Evolutionary conservation across 306 rosid species (phyloP), one percentile per base, ranked within the genome.

Genomic region (Delonix regia): DNA sequence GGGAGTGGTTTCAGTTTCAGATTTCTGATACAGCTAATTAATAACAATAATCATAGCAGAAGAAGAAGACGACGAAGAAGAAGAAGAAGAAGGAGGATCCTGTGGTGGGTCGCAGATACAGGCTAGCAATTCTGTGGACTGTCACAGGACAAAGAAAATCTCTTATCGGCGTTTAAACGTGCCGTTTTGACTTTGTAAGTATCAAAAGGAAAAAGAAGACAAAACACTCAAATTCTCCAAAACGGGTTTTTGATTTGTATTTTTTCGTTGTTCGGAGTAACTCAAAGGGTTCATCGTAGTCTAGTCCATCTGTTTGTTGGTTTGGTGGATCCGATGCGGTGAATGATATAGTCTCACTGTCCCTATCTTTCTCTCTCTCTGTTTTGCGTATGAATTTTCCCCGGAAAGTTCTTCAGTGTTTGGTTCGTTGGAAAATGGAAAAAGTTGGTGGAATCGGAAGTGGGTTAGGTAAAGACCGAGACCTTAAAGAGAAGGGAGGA

Each of bases 251-350:
- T 16, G 33, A 10, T 73, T 22, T 18, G 19, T 15, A 36, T 49
- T 8, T 48, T 30, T 27, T 33, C 1, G 25, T 42, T 59, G 21
- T 56, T 56, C 3, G 33, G 22, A 57, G 3, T 4, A 21, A 27
- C 71, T 42, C 62, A 56, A 69, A 47, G 25, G 49, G 36, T 52
- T 33, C 48, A 47, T 64, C 14, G n/a, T 7, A 38, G 51, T 66
- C 71, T 66, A 19, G 52, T 38, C 28, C 28, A 1, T 9, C 28
- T 48, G 59, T 7, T 69, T 19, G 18, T 13, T 45, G 25, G 21
- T 36, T 63, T 75, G 71, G 62, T 63, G 71, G 79, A 75, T 75
- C 47, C 72, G n/a, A 22, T 62, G 68, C 34, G 15, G 75, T 9
- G 45, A 48, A 16, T n/a, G 15, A 28, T 64, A 18, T 12, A 10